Evolutionary conservation across 352 stramenopile genomes (phyloP), one percentile per base, ranked within the genome.

Genomic region (Pythium scleroteichum): DNA sequence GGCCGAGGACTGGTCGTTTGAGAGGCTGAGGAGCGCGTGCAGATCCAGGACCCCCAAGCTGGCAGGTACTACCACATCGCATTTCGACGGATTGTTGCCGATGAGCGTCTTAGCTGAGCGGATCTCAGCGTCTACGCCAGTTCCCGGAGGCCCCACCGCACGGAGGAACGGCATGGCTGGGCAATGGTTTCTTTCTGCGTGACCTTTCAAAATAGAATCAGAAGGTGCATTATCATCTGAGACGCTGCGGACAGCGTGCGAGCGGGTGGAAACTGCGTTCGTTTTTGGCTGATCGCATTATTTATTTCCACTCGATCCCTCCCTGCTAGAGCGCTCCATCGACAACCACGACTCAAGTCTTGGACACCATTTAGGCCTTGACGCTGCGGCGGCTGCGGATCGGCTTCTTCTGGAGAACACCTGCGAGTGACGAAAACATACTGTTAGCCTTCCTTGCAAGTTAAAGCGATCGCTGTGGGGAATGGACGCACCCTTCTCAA

Each of bases 341-440:
- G 46, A 49, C 60, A 23, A 51, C 60, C 40, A 54, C 33, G 56
- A 55, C 35, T 44, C 16, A 51, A 38, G 44, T 22, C 40, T 19
- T 40, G 23, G 38, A 17, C 17, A 39, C 32, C n/a, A 59, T 33
- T 88, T 92, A 92, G 20, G 83, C 83, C 78, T 90, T 90, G 66
- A 86, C 49, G 58, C 38, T 60, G 71, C 83, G 83, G 72, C 83
- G 83, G 79, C 79, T 90, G 76, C 83, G 83, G 68, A 92, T 90
- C 49, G 79, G 67, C 73, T 87, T 88, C 75, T 90, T 90, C 74
- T 90, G 72, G 40, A 92, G 82, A 29, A 91, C 78, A 80, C 75
- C 72, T 84, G 19, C 6, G 60, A 12, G 33, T 51, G 39, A 20
- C 2, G 7, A 33, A 7, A 55, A 12, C 33, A 48, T 44, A 39